Conservation (phyloP, 176 grass and related monocot species). For the Tuctoria greenei region DNA sequence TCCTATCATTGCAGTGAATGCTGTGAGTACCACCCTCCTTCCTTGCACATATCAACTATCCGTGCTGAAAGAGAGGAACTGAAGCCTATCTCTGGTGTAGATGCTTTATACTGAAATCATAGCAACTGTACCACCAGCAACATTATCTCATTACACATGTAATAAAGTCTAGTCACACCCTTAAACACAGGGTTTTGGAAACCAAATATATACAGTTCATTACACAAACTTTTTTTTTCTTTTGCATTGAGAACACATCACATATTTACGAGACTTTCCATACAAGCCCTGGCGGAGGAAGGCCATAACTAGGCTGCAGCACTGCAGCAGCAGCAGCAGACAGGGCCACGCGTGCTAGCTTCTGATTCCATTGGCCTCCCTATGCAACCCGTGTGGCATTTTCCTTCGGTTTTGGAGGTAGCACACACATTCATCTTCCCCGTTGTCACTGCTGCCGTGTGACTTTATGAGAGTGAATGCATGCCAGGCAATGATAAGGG, state of each 20-base stretch:
- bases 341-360: background rate
- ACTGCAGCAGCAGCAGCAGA: background rate
- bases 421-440: conserved; percentile 30
- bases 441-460: background rate
- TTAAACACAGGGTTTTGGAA: too few species aligned
- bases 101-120: too few species aligned
- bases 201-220: too few species aligned
- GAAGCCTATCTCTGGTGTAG: too few species aligned
- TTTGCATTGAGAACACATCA: too few species aligned
- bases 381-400: conserved; percentile 25
- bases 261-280: too few species aligned
- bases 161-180: too few species aligned
- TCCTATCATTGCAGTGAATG: conserved; percentile 33
- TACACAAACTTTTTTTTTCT: too few species aligned
- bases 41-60: conserved; percentile 33
- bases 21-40: conserved; percentile 8
- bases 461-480: conserved; percentile 8
- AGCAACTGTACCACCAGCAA: too few species aligned
- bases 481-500: conserved; percentile 5
- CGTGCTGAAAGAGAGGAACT: too few species aligned
- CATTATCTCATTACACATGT: too few species aligned
- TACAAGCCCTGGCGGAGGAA: background rate
- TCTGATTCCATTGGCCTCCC: conserved; percentile 30
- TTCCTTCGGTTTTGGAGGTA: conserved; percentile 6
- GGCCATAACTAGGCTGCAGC: background rate